Evolutionary conservation across 2,329 filamentous ascomycete genomes (phyloP).

Genomic region (Stachybotrys chartarum): DNA sequence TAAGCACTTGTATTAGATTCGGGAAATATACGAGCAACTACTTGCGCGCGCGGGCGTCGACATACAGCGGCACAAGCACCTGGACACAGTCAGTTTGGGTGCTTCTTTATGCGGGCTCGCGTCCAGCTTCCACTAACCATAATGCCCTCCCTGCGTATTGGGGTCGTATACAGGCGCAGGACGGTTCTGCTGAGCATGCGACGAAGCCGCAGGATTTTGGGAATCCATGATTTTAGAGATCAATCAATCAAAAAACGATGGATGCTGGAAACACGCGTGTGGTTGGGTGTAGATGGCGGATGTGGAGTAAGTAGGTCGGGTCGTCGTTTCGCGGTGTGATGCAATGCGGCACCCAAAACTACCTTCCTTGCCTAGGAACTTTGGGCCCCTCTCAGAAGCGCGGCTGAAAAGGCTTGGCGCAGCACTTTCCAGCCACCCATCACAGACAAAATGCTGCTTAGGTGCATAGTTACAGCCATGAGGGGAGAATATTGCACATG

Average conservation of each 20-base stretch:
- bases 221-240: constrained; percentile 24
- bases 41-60: constrained; percentile 2
- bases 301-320: neutral
- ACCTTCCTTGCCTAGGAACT: too few species aligned
- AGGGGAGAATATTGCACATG: too few species aligned
- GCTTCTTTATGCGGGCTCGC: neutral
- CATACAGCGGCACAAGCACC: constrained; percentile 40
- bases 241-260: constrained; percentile 8
- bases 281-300: neutral
- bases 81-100: constrained; percentile 9
- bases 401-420: too few species aligned
- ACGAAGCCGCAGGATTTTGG: constrained; percentile 39
- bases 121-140: constrained; percentile 46
- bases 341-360: neutral
- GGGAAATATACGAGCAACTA: neutral
- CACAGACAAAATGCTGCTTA: too few species aligned
- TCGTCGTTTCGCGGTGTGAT: neutral
- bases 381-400: too few species aligned
- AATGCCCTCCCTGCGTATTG: constrained; percentile 62
- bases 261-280: neutral
- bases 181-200: constrained; percentile 50
- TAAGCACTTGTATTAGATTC: constrained; percentile 26
- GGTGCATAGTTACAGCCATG: too few species aligned
- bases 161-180: constrained; percentile 65
- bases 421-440: too few species aligned